Evolutionary conservation across 805 yeast genomes (phyloP), one percentile per base, ranked within the genome.

Genomic region (Cyberlindnera sargentensis): DNA sequence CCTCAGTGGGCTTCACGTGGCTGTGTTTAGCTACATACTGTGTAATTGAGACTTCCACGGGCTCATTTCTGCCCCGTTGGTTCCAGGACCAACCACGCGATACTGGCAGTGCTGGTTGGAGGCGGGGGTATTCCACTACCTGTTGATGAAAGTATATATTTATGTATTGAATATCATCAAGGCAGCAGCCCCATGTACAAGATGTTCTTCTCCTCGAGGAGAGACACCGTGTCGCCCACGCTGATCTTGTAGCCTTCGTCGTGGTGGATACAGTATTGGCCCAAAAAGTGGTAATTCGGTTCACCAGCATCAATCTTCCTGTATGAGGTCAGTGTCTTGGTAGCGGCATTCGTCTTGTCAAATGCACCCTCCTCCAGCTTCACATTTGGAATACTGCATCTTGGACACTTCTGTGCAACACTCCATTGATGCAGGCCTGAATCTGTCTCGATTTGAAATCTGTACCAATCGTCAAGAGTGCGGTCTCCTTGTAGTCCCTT

Each of bases 341-440:
- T 35, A 3, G 49, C 57, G 8, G 44, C 34, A 34, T 43, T 48
- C n/a, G 41, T 26, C 36, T 49, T 49, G 34, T 52, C 57, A 23
- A 52, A 44, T 2, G 20, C 40, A 3, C 58, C 58, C 4, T 34
- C 40, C 1, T 43, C 43, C 25, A 52, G n/a, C 6, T 43, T 44
- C 9, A 51, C 51, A 43, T 55, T 52, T 4, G 57, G 53, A 29
- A 55, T 46, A 6, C 46, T 40, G 39, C 58, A 55, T 34, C 58
- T 36, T 25, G 53, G 49, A 37, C 52, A 45, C 39, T 50, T 55
- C 15, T 46, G 48, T 3, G 51, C 50, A 2, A 44, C 40, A 5
- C 47, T 41, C 48, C 53, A 51, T 20, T 40, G 28, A 31, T 47
- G 50, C 3, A 31, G 28, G 5, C 35, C 30, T 1, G n/a, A 30